phyloP scores from a whole-genome alignment of 228 moss, liverwort and hornwort species.

The Sphagnum magellanicum region DNA sequence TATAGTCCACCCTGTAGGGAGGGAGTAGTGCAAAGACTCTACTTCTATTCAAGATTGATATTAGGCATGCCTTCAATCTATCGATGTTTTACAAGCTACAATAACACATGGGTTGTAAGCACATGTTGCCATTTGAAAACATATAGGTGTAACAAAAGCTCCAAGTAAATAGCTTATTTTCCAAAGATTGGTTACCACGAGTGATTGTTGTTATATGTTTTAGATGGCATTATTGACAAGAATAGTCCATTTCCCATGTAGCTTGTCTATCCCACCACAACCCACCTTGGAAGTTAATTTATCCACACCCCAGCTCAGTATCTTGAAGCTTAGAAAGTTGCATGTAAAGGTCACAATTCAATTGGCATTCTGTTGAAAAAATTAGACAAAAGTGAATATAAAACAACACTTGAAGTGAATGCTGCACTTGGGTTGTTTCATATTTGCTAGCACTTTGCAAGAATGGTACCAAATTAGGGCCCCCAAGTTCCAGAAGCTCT shows the following conservation, averaged over 20 bases:
- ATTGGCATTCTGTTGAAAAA: too few relatives aligned
- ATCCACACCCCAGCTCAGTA: too few relatives aligned
- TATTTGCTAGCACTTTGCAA: constrained; percentile 83
- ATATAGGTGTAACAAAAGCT: constrained; percentile 82
- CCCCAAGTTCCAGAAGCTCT: constrained; percentile 86
- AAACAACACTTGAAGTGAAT: too few relatives aligned
- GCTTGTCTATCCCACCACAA: constrained; percentile 27
- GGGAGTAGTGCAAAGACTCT: background rate
- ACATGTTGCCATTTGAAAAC: constrained; percentile 90
- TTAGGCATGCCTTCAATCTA: constrained; percentile 66
- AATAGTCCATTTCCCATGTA: constrained; percentile 38
- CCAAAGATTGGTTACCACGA: constrained; percentile 75
- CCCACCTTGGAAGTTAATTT: background rate
- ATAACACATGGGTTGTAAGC: constrained; percentile 88
- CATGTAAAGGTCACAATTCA: too few relatives aligned
- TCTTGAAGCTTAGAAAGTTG: too few relatives aligned
- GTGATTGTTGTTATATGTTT: constrained; percentile 51
- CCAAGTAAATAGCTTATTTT: constrained; percentile 89
- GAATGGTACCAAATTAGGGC: constrained; percentile 85
- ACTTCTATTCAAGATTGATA: constrained; percentile 80
- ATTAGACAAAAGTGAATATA: too few relatives aligned
- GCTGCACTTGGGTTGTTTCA: constrained; percentile 44
- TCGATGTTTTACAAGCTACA: constrained; percentile 82
- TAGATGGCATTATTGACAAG: constrained; percentile 48
- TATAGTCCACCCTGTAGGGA: too few relatives aligned